These are phyloP conservation scores for Apiotrichum domesticum DNA, from an alignment of 1,284 basidiomycete species.

Conservation along the genomic window DNA sequence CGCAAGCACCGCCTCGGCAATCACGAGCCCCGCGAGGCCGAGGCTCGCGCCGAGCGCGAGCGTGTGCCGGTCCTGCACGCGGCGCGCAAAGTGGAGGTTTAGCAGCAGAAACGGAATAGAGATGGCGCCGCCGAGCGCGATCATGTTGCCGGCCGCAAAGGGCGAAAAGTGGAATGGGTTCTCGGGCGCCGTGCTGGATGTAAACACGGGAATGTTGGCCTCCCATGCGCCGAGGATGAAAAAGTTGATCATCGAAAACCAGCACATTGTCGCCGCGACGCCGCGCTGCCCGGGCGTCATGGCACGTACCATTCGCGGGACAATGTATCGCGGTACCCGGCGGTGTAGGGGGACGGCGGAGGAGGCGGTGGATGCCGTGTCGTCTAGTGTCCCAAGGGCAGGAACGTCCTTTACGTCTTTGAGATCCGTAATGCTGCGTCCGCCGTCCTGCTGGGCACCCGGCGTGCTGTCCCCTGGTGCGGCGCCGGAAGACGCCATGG, in stretches of 20 bases:
- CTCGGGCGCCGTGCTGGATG: not conserved
- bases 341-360: too few relatives aligned
- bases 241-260: conserved; percentile 8
- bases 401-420: too few relatives aligned
- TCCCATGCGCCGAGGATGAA: conserved; percentile 12
- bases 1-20: conserved; percentile 1
- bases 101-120: conserved; percentile 7
- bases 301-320: too few relatives aligned
- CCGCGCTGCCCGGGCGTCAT: conserved; percentile 2
- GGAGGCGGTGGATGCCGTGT: too few relatives aligned
- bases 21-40: conserved; percentile 1
- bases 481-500: not conserved
- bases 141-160: conserved; percentile 10
- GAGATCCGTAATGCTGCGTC: not conserved
- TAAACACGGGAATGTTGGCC: conserved; percentile 10
- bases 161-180: conserved; percentile 13
- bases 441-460: too few relatives aligned
- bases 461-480: too few relatives aligned
- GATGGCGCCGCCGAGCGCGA: conserved; percentile 9
- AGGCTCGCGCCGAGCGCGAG: conserved; percentile 3
- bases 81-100: conserved; percentile 4
- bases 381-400: too few relatives aligned
- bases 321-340: too few relatives aligned
- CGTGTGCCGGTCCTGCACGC: conserved; percentile 9
- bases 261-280: conserved; percentile 3